A percentile compares a stretch with the other conserved stretches of the same genome.
Conservation (phyloP, 139 green algal genomes). For the Nannochloris sp. region DNA sequence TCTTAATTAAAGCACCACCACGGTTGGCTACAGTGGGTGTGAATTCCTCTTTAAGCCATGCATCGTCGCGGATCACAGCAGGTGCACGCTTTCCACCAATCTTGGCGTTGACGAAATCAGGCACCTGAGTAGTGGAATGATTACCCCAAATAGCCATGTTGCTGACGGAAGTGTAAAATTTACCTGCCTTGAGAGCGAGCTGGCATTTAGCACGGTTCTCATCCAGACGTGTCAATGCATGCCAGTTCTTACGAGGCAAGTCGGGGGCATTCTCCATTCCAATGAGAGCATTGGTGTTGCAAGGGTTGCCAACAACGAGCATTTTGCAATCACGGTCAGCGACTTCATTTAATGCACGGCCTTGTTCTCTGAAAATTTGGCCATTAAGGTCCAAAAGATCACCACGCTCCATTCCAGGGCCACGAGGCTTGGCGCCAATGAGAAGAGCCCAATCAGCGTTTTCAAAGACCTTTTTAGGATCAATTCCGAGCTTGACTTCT, state of each 20-base stretch:
- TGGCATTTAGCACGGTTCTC: conserved; percentile 90
- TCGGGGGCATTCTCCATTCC: conserved; percentile 75
- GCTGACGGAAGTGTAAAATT: conserved; percentile 83
- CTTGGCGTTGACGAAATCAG: conserved; percentile 89
- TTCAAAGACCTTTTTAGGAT: conserved; percentile 67
- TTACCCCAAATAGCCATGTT: conserved; percentile 88
- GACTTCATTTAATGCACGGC: conserved; percentile 70
- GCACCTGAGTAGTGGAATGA: conserved; percentile 91
- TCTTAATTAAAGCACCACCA: conserved; percentile 89
- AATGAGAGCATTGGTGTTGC: conserved; percentile 91
- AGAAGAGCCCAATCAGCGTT: conserved; percentile 90
- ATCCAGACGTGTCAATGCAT: conserved; percentile 72
- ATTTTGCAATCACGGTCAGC: conserved; percentile 72
- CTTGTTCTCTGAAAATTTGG: conserved; percentile 75
- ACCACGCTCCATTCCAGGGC: conserved; percentile 83
- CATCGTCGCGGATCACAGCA: conserved; percentile 65
- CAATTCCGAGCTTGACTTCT: conserved; percentile 71
- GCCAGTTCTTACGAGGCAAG: conserved; percentile 77
- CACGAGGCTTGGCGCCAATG: conserved; percentile 86
- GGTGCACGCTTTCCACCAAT: conserved; percentile 68
- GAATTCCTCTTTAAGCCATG: conserved; percentile 80
- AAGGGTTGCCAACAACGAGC: conserved; percentile 87
- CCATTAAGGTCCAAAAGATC: conserved; percentile 89
- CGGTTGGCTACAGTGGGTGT: conserved; percentile 69
- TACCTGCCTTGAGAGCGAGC: conserved; percentile 77